Base-by-base conservation (phyloP, 768 basidiomycete genomes). In the Termitomyces sp. region DNA sequence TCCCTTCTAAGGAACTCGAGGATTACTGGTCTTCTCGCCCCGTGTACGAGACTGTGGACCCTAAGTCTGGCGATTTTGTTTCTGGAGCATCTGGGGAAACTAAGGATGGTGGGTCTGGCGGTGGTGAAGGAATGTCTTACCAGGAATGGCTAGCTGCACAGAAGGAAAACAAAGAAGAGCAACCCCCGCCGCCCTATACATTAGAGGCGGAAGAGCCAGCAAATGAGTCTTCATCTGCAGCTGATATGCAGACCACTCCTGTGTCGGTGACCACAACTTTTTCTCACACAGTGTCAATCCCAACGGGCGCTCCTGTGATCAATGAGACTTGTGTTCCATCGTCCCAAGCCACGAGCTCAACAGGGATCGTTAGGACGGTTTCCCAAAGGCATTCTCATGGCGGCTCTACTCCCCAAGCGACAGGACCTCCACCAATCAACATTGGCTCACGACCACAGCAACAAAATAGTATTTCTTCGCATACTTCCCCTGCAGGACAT, bases 1-100 rank as follows among this genome's bases (percentile, higher is more conserved):
- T 90, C 57, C 87, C 88, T 0, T 69, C 75, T 32, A 87, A 89
- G 56, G 87, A 89, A 60, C 65, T 90, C 10, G 79, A 86, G 57
- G 87, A 90, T 63, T 91, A 87, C 64, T 90, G 87, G 88, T 65
- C 77, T 9, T 74, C 78, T 35, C 71, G 85, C 5, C 87, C 88
- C 19, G 76, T 69, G 47, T 83, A 80, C 55, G 85, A 85, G 58
- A 68, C 74, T n/a, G 66, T 70, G 24, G 65, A 66, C 43, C 55
- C 58, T 14, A 65, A 64, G 48, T 59, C 66, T 11, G 66, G 62
- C 0, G 71, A 68, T 35, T 70, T 67, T 24, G 62, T 68, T 21
- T 71, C 75, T 48, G 70, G 70, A 19, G 57, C 59, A 21, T 53
- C 58, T 17, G 49, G 53, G 30, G 19, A 22, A 22, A 34, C 22